These are phyloP conservation scores for Mycena sanguinolenta DNA, from an alignment of 768 basidiomycete genomes.

Conservation along the genomic window DNA sequence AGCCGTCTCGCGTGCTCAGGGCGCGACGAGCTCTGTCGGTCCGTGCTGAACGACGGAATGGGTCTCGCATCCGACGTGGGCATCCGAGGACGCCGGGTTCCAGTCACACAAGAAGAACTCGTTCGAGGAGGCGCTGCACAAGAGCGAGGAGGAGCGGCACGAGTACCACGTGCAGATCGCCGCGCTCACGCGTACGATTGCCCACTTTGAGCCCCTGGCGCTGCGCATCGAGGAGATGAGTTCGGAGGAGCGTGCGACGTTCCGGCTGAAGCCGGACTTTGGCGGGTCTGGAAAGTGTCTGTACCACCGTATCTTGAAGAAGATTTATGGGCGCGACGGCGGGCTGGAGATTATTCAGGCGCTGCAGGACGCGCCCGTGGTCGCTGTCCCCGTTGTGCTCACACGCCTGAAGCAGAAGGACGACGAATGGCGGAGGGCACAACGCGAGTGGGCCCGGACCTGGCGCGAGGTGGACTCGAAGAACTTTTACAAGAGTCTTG, in stretches of 20 bases:
- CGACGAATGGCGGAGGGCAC: constrained; percentile 95
- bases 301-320: constrained; percentile 94
- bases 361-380: constrained; percentile 90
- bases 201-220: constrained; percentile 89
- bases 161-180: constrained; percentile 98
- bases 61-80: constrained; percentile 99
- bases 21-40: constrained; percentile 93
- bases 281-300: constrained; percentile 90
- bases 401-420: constrained; percentile 92
- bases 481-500: constrained; percentile 98
- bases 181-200: constrained; percentile 90
- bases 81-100: constrained; percentile 95
- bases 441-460: constrained; percentile 95
- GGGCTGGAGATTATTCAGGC: constrained; percentile 85
- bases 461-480: constrained; percentile 98
- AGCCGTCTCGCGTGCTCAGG: constrained; percentile 92
- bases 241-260: constrained; percentile 83
- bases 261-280: constrained; percentile 88
- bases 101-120: constrained; percentile 96
- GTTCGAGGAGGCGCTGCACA: constrained; percentile 96
- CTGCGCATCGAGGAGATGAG: constrained; percentile 90
- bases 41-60: constrained; percentile 97
- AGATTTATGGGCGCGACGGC: constrained; percentile 89
- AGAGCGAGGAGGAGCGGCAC: constrained; percentile 97
- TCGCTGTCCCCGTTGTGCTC: constrained; percentile 93